Evolutionary conservation across 2,329 filamentous ascomycete species (phyloP).

Genomic region (Aureobasidium subglaciale): DNA sequence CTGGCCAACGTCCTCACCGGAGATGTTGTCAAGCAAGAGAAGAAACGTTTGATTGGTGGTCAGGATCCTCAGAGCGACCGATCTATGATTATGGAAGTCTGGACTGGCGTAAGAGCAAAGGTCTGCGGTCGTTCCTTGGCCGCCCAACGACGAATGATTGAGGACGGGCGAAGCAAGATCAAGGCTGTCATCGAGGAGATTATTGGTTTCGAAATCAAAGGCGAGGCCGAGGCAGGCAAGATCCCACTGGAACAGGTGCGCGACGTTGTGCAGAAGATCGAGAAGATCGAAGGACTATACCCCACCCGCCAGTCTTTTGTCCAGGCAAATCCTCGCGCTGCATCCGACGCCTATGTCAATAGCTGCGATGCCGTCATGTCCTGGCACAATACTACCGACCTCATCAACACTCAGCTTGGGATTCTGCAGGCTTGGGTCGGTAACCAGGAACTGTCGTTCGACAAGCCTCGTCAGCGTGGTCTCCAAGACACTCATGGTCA

Average conservation of each 20-base stretch:
- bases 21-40: slow-evolving; percentile 96
- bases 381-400: slow-evolving; percentile 94
- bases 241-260: slow-evolving; percentile 80
- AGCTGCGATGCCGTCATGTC: slow-evolving; percentile 84
- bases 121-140: slow-evolving; percentile 76
- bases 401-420: slow-evolving; percentile 89
- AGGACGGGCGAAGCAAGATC: slow-evolving; percentile 69
- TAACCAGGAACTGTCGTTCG: slow-evolving; percentile 90
- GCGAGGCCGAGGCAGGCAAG: slow-evolving; percentile 85
- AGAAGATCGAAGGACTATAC: slow-evolving; percentile 79
- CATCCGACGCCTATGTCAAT: slow-evolving; percentile 68
- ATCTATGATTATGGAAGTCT: slow-evolving; percentile 62
- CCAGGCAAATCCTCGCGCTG: slow-evolving; percentile 66
- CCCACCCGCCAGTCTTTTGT: slow-evolving; percentile 71
- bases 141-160: slow-evolving; percentile 78
- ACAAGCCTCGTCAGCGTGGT: slow-evolving; percentile 62
- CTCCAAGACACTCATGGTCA: slow-evolving; percentile 56
- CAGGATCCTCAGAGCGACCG: slow-evolving; percentile 67
- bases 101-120: slow-evolving; percentile 80
- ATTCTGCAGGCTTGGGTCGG: slow-evolving; percentile 95
- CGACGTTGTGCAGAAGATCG: slow-evolving; percentile 83
- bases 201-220: slow-evolving; percentile 88
- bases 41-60: slow-evolving; percentile 84
- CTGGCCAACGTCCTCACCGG: slow-evolving; percentile 89
- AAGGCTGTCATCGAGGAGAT: slow-evolving; percentile 78